phyloP scores from a whole-genome alignment of 78 protist genomes.

The Tieghemostelium lacteum region DNA sequence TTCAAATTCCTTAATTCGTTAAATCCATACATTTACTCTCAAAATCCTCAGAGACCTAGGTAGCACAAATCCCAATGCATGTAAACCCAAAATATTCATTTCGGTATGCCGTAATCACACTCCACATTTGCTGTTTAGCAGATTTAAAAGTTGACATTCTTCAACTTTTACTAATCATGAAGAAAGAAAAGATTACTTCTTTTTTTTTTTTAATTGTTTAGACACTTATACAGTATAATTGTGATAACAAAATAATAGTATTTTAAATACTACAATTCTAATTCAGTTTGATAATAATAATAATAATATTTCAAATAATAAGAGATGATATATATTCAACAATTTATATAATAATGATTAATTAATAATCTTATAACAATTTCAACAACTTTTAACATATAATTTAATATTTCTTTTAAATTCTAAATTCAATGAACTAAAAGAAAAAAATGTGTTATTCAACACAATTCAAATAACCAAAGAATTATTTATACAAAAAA shows the following conservation, averaged over 20 bases:
- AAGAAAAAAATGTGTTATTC: not conserved
- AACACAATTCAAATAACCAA: not conserved
- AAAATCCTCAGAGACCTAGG: not conserved
- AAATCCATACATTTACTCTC: not conserved
- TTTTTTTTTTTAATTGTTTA: not conserved
- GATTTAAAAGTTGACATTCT: not conserved
- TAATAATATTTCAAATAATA: too few relatives aligned
- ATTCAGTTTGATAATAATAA: too few relatives aligned
- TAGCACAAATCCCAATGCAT: not conserved
- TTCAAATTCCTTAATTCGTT: conserved; percentile 53
- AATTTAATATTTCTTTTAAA: not conserved
- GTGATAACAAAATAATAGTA: not conserved
- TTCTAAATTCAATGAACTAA: not conserved
- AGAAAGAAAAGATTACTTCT: not conserved
- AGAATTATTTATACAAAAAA: not conserved
- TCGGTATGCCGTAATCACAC: not conserved
- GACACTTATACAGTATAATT: not conserved
- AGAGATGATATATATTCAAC: not conserved
- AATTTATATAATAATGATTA: not conserved
- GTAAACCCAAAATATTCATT: not conserved
- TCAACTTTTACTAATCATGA: not conserved
- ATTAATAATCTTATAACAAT: not conserved
- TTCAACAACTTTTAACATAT: not conserved
- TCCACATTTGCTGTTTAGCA: not conserved
- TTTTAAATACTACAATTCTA: not conserved